Percentiles rank a stretch among this genome's conserved stretches.
Conservation (phyloP, 2,329 filamentous ascomycete species). For the Alternaria metachromatica region DNA sequence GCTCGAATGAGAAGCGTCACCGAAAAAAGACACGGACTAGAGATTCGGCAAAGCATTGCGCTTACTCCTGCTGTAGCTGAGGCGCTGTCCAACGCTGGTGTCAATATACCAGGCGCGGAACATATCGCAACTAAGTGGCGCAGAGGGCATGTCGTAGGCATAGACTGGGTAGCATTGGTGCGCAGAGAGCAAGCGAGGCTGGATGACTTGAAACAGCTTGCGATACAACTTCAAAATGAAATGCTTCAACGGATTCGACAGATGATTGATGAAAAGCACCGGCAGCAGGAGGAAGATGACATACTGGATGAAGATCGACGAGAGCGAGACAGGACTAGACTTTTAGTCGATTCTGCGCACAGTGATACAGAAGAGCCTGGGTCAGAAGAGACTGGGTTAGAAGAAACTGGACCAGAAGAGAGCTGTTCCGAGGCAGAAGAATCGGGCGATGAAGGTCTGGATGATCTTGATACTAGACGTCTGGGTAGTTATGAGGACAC, state of each 20-base stretch:
- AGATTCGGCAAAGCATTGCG: too few relatives aligned
- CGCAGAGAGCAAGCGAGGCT: background rate
- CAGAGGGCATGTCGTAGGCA: background rate
- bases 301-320: too few relatives aligned
- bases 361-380: background rate
- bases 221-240: background rate
- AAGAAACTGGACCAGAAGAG: background rate
- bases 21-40: background rate
- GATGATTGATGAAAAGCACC: too few relatives aligned
- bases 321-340: background rate
- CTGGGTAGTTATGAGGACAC: background rate
- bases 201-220: background rate
- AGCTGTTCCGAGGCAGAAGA: background rate
- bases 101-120: background rate
- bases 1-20: background rate
- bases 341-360: background rate
- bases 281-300: too few relatives aligned
- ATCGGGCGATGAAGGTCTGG: background rate
- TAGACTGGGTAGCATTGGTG: background rate
- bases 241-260: too few relatives aligned
- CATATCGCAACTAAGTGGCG: background rate
- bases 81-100: background rate
- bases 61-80: too few relatives aligned
- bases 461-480: background rate
- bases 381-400: background rate